Percentiles rank a stretch among this genome's conserved stretches.
Evolutionary conservation across 140 eudicot species (phyloP).

Genomic region (Ambrosia hybrid): DNA sequence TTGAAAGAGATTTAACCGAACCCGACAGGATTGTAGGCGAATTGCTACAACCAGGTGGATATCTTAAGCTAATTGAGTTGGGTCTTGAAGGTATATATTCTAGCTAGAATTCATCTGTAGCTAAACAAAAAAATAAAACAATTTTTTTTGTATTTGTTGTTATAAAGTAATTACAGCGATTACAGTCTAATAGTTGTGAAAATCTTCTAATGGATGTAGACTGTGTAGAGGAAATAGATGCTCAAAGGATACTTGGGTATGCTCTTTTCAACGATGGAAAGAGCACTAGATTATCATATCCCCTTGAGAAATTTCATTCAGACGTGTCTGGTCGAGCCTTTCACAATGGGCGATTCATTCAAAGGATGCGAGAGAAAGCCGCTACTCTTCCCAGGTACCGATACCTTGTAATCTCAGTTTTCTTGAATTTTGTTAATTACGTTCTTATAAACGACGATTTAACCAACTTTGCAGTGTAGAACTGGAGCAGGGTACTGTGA

Average conservation of each 20-base stretch:
- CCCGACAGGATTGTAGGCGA: background rate
- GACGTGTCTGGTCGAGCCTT: background rate
- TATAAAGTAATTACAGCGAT: background rate
- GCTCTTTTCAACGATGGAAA: background rate
- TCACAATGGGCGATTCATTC: background rate
- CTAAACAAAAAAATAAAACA: no score
- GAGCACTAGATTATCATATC: background rate
- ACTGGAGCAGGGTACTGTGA: slow-evolving; percentile 56
- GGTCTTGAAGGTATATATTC: slow-evolving; percentile 9
- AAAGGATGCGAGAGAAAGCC: slow-evolving; percentile 28
- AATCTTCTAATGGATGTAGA: background rate
- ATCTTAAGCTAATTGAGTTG: background rate
- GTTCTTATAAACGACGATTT: background rate
- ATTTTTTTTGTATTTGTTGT: background rate
- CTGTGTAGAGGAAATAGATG: background rate
- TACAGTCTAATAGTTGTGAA: background rate
- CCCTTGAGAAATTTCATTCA: background rate
- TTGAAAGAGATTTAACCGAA: background rate
- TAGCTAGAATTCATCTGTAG: background rate
- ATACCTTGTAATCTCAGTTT: background rate
- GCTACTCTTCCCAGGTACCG: slow-evolving; percentile 42
- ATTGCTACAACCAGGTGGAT: background rate
- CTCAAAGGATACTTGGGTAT: background rate
- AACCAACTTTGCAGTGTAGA: slow-evolving; percentile 31
- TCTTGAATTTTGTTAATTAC: background rate